Evolutionary conservation across 805 yeast genomes (phyloP).

Genomic region (Suhomyces kilbournensis): DNA sequence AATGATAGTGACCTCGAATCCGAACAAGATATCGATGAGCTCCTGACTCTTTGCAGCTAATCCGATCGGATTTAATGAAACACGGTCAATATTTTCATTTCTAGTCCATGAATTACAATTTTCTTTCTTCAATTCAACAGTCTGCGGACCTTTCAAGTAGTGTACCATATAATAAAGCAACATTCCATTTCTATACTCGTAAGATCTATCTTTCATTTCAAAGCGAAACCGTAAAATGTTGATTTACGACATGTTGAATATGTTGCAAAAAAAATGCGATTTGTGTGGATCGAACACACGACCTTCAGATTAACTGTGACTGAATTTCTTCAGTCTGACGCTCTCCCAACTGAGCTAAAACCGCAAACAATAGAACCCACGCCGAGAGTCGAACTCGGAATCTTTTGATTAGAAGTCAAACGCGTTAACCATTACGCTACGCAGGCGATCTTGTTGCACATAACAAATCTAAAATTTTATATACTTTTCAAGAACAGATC

Average conservation of each 20-base stretch:
- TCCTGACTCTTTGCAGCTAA: not conserved
- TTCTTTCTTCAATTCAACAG: not conserved
- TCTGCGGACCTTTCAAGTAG: not conserved
- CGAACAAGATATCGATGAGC: not conserved
- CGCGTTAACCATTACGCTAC: slow-evolving; percentile 23
- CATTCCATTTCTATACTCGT: not conserved
- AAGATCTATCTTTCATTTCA: not conserved
- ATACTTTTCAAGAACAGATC: not conserved
- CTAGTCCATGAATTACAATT: not conserved
- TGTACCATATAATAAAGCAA: not conserved
- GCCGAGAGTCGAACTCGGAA: slow-evolving; percentile 20
- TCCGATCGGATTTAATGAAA: not conserved
- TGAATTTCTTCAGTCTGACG: slow-evolving; percentile 27
- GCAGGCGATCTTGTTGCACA: slow-evolving; percentile 10
- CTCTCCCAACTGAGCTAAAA: not conserved
- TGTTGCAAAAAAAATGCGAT: slow-evolving; percentile 16
- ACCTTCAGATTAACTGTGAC: slow-evolving; percentile 29
- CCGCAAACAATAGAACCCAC: not conserved
- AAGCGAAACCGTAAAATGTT: not conserved
- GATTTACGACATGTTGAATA: not conserved
- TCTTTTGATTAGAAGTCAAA: slow-evolving; percentile 24
- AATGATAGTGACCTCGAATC: slow-evolving; percentile 1
- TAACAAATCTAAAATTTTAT: not conserved
- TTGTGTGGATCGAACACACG: slow-evolving; percentile 32
- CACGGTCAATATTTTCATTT: not conserved